A percentile compares a stretch with the other conserved stretches of the same genome.
phyloP scores from a whole-genome alignment of 768 basidiomycete genomes.

The Boletus vermiculosoides region DNA sequence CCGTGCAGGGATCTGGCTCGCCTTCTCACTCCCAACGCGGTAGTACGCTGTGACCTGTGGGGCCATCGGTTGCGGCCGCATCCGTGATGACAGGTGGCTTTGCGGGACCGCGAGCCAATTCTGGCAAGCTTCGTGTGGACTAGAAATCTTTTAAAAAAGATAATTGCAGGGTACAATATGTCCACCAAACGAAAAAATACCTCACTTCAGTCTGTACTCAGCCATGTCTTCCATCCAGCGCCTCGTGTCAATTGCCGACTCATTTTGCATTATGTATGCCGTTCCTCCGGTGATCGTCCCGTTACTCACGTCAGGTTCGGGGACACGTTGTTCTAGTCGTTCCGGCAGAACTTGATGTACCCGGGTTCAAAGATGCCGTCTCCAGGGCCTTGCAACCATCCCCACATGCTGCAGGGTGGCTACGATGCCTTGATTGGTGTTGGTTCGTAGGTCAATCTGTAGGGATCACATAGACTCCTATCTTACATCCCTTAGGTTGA shows the following conservation, averaged over 20 bases:
- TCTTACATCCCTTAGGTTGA: constrained; percentile 9
- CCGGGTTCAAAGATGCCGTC: constrained; percentile 8
- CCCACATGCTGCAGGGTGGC: constrained; percentile 14
- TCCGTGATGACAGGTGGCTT: not conserved
- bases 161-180: not conserved
- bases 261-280: constrained; percentile 11
- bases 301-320: not conserved
- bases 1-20: no score
- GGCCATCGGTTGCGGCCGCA: not conserved
- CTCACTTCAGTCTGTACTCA: not conserved
- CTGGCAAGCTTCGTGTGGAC: not conserved
- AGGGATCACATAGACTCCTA: not conserved
- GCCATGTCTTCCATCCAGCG: constrained; percentile 6
- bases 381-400: constrained; percentile 13
- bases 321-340: constrained; percentile 7
- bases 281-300: not conserved
- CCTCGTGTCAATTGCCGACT: constrained; percentile 12
- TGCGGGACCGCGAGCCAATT: not conserved
- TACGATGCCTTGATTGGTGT: constrained; percentile 2
- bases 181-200: not conserved
- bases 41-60: not conserved
- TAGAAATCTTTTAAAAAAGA: not conserved
- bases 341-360: constrained; percentile 1
- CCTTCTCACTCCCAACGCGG: not conserved
- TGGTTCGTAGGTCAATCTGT: constrained; percentile 13